phyloP scores from a whole-genome alignment of 2,329 filamentous ascomycete genomes.

The Pseudogymnoascus verrucosus region DNA sequence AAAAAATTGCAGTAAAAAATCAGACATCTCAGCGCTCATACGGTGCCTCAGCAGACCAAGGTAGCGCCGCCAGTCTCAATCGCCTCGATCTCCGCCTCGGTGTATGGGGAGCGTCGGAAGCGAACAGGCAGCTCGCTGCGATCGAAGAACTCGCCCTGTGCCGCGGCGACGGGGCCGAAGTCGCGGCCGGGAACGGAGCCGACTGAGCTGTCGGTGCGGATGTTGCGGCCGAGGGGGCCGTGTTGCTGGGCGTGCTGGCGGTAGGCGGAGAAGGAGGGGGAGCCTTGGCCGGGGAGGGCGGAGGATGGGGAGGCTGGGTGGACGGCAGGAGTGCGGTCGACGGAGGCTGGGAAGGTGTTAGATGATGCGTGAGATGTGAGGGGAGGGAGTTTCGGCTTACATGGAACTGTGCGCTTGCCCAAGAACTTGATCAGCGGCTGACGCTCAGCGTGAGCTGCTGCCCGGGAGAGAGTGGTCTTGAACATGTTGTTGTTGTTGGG shows the following conservation, averaged over 20 bases:
- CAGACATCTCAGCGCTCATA: background rate
- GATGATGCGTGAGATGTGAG: background rate
- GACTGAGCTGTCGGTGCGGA: conserved; percentile 16
- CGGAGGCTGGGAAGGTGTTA: conserved; percentile 33
- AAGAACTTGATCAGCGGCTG: conserved; percentile 35
- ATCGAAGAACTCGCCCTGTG: conserved; percentile 75
- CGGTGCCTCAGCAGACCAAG: conserved; percentile 33
- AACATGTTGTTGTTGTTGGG: conserved; percentile 4
- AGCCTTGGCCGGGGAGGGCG: conserved; percentile 42
- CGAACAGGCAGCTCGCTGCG: conserved; percentile 76
- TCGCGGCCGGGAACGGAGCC: conserved; percentile 51
- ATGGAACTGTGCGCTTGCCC: conserved; percentile 32
- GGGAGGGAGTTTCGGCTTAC: conserved; percentile 23
- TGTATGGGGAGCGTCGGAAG: conserved; percentile 70
- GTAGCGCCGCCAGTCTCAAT: conserved; percentile 88
- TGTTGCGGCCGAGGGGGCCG: conserved; percentile 40
- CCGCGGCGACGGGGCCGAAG: conserved; percentile 64
- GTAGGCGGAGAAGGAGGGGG: conserved; percentile 49
- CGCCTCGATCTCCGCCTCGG: conserved; percentile 82
- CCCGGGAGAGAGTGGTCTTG: conserved; percentile 9
- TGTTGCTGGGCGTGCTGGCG: conserved; percentile 51
- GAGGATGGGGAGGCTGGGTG: conserved; percentile 48
- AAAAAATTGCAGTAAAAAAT: background rate
- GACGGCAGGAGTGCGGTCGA: conserved; percentile 50
- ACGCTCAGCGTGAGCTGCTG: conserved; percentile 27